Evolutionary conservation across 2,329 filamentous ascomycete genomes (phyloP), one percentile per base, ranked within the genome.

Genomic region (Alternaria angustiovoidea): DNA sequence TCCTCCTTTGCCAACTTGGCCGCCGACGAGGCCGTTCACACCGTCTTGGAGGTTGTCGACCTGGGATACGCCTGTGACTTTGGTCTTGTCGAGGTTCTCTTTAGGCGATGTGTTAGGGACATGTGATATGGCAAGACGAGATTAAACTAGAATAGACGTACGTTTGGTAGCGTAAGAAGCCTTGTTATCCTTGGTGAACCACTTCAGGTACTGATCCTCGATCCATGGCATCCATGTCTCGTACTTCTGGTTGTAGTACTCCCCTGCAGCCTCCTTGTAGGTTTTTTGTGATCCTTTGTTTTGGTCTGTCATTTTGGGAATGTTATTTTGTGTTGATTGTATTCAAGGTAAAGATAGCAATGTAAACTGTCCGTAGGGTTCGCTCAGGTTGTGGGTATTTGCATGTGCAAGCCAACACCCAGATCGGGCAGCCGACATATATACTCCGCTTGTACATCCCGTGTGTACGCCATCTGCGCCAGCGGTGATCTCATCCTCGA

Each of bases 161-260:
- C 90, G 85, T 78, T 89, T 91, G 2, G 89, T 84, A 6, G 87
- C 82, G 71, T 92, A 92, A 74, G 86, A 89, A 5, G 89, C 86
- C 79, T 93, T 92, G 83, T 93, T 93, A 73, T 92, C 89, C 64
- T 89, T 89, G 70, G 89, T 91, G 78, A 92, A 92, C 83, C 87
- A 92, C 53, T 84, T 83, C 28, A 93, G 84, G 75, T 91, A 91
- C 60, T 87, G 78, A 75, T 93, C 90, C 77, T 93, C 90, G 57
- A 92, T 81, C 90, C 90, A 92, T 1, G 90, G 90, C 75, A 91
- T 85, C 90, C 90, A 93, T 70, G 80, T 84, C 74, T 92, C 89
- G 78, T 92, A 92, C 76, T 92, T 88, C 55, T 85, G 79, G 80
- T 91, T 88, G 82, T 92, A 92, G 51, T 85, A 87, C 57, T 88